Conservation (phyloP, 768 basidiomycete genomes). For the Mrakia gelida region DNA sequence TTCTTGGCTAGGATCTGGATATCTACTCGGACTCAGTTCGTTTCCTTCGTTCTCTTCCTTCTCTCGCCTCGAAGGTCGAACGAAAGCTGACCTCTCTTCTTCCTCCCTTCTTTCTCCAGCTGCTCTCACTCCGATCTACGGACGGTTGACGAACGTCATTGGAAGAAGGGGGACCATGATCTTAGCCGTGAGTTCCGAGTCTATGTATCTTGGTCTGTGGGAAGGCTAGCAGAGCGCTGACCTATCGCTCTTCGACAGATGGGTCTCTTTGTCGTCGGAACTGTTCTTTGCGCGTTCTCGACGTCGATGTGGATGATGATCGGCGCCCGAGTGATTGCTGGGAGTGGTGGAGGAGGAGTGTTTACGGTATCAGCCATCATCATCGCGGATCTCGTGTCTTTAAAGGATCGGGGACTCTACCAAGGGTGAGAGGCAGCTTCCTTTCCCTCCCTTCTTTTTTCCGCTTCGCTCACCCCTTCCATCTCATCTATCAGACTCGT, state of each 20-base stretch:
- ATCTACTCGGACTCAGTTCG: conserved; percentile 35
- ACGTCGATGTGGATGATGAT: conserved; percentile 16
- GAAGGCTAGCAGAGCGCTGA: too few relatives aligned
- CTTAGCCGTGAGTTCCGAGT: conserved; percentile 36
- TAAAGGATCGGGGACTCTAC: conserved; percentile 39
- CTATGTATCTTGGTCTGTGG: conserved; percentile 32
- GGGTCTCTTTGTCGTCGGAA: conserved; percentile 10
- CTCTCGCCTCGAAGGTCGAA: too few relatives aligned
- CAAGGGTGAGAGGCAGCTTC: conserved; percentile 32
- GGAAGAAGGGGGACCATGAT: conserved; percentile 23
- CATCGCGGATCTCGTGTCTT: conserved; percentile 38
- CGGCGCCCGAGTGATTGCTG: background rate
- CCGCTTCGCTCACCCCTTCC: background rate
- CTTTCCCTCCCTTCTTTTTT: background rate
- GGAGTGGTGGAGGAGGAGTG: conserved; percentile 35
- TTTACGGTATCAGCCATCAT: conserved; percentile 40
- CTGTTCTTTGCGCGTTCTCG: conserved; percentile 4
- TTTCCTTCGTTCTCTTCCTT: background rate
- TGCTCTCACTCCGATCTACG: conserved; percentile 36
- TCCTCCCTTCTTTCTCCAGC: conserved; percentile 7
- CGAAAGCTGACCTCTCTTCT: background rate
- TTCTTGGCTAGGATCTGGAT: conserved; percentile 39
- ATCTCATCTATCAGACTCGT: conserved; percentile 1
- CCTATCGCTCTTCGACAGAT: background rate
- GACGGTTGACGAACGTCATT: conserved; percentile 16